These are phyloP conservation scores for Closterium sp. DNA, from an alignment of 139 green algal genomes.

Conservation along the genomic window DNA sequence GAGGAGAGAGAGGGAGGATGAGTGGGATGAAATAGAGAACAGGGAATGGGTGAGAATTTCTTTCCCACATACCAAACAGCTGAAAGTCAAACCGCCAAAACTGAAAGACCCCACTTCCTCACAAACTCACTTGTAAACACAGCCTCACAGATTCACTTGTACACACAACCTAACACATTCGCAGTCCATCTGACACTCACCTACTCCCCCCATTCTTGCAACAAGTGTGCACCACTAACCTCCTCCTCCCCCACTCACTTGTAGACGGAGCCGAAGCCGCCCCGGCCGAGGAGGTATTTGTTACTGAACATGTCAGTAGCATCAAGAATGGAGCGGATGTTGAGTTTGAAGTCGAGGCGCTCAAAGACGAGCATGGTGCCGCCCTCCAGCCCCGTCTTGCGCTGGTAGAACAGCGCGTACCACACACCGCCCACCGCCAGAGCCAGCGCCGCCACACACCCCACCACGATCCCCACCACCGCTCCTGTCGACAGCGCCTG, in stretches of 20 bases:
- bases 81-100: too few species aligned
- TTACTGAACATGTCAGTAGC: constrained; percentile 34
- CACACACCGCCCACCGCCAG: background rate
- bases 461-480: background rate
- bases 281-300: constrained; percentile 3
- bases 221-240: too few species aligned
- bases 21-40: too few species aligned
- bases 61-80: too few species aligned
- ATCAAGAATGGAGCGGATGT: constrained; percentile 13
- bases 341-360: constrained; percentile 5
- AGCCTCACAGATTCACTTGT: too few species aligned
- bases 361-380: background rate
- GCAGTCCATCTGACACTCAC: too few species aligned
- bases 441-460: background rate
- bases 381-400: background rate
- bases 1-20: background rate
- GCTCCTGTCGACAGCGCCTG: background rate
- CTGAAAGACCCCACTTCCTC: too few species aligned
- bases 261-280: constrained; percentile 34
- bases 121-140: too few species aligned
- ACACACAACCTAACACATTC: too few species aligned
- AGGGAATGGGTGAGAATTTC: too few species aligned
- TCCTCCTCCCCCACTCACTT: background rate
- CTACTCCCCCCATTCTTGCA: too few species aligned
- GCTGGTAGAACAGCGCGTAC: background rate